A percentile compares a stretch with the other conserved stretches of the same genome.
Evolutionary conservation across 139 green algal genomes (phyloP).

Genomic region (Penium margaritaceum): DNA sequence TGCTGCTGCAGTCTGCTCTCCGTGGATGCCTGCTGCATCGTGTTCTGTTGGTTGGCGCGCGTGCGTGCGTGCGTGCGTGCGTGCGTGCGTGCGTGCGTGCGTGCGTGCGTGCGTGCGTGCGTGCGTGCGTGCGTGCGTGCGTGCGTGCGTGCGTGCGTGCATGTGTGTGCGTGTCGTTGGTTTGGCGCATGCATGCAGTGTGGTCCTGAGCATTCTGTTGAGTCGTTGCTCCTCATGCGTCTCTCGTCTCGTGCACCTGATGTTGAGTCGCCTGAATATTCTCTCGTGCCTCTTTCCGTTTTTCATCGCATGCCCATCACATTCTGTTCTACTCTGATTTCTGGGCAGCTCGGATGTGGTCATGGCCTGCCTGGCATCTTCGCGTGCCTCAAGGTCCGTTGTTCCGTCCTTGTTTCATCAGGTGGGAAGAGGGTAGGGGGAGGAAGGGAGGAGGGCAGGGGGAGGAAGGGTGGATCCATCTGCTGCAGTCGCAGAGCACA

Average conservation of each 20-base stretch:
- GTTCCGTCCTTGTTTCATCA: background rate
- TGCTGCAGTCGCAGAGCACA: background rate
- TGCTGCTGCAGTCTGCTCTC: no score
- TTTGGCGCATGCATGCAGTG: no score
- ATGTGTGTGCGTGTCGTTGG: background rate
- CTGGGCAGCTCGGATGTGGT: slow-evolving; percentile 33
- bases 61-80: no score
- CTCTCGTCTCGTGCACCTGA: no score
- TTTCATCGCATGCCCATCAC: background rate
- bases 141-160: background rate
- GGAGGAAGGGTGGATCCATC: background rate
- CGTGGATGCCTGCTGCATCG: no score
- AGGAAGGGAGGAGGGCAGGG: no score
- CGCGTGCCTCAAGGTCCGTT: slow-evolving; percentile 42
- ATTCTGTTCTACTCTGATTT: no score
- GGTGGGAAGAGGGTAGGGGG: no score
- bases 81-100: no score
- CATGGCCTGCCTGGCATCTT: slow-evolving; percentile 43
- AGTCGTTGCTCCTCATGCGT: background rate
- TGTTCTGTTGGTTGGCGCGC: no score
- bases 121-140: background rate
- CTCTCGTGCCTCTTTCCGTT: no score
- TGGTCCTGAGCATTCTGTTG: background rate
- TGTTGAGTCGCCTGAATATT: no score
- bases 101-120: background rate